These are phyloP conservation scores for Aureobasidium pullulans DNA, from an alignment of 2,329 filamentous ascomycete species.

Conservation along the genomic window DNA sequence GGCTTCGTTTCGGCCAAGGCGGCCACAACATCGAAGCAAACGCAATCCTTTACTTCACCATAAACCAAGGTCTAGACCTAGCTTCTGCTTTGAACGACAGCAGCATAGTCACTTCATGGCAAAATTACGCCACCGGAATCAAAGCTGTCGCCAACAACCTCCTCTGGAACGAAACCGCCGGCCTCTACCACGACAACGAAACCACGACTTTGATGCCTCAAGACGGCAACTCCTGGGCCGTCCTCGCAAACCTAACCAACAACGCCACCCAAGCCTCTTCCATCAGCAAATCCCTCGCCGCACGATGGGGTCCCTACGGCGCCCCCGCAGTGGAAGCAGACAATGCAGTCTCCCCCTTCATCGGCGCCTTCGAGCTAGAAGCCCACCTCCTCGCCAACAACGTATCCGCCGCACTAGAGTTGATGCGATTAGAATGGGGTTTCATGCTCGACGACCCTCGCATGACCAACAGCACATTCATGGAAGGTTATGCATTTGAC, in stretches of 20 bases:
- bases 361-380: conserved; percentile 37
- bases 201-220: conserved; percentile 42
- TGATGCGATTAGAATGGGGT: conserved; percentile 36
- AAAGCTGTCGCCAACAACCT: conserved; percentile 33
- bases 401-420: conserved; percentile 33
- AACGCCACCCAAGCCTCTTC: conserved; percentile 19
- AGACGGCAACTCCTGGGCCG: conserved; percentile 42
- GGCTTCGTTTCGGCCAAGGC: conserved; percentile 44
- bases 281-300: conserved; percentile 32
- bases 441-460: conserved; percentile 34
- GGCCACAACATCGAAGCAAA: conserved; percentile 42
- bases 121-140: conserved; percentile 33
- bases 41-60: conserved; percentile 42
- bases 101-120: conserved; percentile 35
- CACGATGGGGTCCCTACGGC: conserved; percentile 40
- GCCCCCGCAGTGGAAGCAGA: conserved; percentile 37
- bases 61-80: conserved; percentile 44
- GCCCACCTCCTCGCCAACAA: conserved; percentile 35
- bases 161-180: conserved; percentile 21
- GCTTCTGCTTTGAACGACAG: conserved; percentile 40
- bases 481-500: conserved; percentile 36
- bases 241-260: conserved; percentile 29
- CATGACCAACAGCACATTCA: conserved; percentile 38
- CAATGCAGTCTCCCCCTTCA: conserved; percentile 36
- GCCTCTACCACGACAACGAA: conserved; percentile 33